A percentile compares a stretch with the other conserved stretches of the same genome.
These are phyloP conservation scores for Limtongozyma cylindracea DNA, from an alignment of 805 yeast genomes.

Conservation along the genomic window DNA sequence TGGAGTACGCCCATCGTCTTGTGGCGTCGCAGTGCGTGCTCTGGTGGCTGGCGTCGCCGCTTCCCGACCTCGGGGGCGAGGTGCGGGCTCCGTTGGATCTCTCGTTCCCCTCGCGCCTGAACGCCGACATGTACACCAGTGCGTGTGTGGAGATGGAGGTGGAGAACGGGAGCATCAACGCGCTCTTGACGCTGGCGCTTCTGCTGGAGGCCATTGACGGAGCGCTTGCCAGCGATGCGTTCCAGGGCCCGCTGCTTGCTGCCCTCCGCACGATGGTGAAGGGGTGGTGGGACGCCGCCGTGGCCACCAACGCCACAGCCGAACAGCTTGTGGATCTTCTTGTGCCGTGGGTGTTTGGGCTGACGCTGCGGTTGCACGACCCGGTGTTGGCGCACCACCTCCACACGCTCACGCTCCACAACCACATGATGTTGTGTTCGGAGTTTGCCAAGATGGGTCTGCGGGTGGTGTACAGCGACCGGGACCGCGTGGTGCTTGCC, in stretches of 20 bases:
- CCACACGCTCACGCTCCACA: constrained; percentile 64
- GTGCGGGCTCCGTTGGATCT: too few relatives aligned
- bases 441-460: constrained; percentile 71
- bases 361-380: constrained; percentile 52
- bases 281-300: constrained; percentile 86
- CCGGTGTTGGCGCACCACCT: constrained; percentile 65
- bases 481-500: constrained; percentile 45
- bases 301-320: constrained; percentile 39
- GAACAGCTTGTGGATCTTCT: constrained; percentile 65
- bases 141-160: constrained; percentile 61
- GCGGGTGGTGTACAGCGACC: constrained; percentile 50
- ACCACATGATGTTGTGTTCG: constrained; percentile 53
- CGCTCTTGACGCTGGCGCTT: constrained; percentile 62
- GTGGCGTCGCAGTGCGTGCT: constrained; percentile 39
- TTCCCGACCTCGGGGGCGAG: constrained; percentile 74
- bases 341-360: constrained; percentile 67
- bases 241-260: constrained; percentile 47
- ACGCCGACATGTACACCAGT: constrained; percentile 55
- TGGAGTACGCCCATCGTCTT: constrained; percentile 63
- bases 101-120: constrained; percentile 47
- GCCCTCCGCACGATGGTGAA: constrained; percentile 55
- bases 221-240: constrained; percentile 59
- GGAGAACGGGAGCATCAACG: constrained; percentile 62
- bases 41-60: constrained; percentile 80
- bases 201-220: constrained; percentile 47